These are phyloP conservation scores for Vanilla planifolia DNA, from an alignment of 106 monocot species.

Conservation along the genomic window DNA sequence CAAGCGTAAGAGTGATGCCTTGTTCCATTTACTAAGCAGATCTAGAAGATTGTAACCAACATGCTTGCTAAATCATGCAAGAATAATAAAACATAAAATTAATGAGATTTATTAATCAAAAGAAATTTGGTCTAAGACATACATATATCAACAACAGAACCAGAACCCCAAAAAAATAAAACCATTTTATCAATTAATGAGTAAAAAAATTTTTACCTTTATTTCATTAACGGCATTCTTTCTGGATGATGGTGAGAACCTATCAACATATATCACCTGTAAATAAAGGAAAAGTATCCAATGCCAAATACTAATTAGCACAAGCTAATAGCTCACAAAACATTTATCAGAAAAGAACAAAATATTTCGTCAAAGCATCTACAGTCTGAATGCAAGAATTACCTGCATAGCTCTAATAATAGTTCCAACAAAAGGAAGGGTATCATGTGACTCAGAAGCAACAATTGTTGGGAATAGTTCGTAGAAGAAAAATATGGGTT, in stretches of 20 bases:
- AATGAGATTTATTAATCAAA: too few species aligned
- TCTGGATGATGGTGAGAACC: constrained; percentile 81
- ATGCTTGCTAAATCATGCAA: too few species aligned
- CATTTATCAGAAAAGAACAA: not conserved
- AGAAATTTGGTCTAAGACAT: too few species aligned
- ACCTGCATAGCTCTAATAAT: constrained; percentile 99
- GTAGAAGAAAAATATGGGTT: constrained; percentile 97
- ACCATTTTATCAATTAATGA: not conserved
- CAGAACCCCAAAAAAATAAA: not conserved
- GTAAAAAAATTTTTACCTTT: constrained; percentile 52
- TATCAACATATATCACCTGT: constrained; percentile 97
- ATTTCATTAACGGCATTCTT: constrained; percentile 89
- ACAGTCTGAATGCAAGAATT: not conserved
- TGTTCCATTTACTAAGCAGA: too few species aligned
- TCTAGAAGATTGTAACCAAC: too few species aligned
- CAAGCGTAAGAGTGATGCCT: too few species aligned
- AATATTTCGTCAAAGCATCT: not conserved
- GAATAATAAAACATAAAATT: too few species aligned
- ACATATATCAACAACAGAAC: not conserved
- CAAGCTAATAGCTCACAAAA: not conserved
- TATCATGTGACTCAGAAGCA: constrained; percentile 92
- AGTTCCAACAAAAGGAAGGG: constrained; percentile 84
- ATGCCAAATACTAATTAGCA: not conserved
- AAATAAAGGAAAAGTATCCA: constrained; percentile 7
- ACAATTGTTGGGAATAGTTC: constrained; percentile 95